Conservation (phyloP, 2,329 filamentous ascomycete species). For the Ciborinia camelliae region DNA sequence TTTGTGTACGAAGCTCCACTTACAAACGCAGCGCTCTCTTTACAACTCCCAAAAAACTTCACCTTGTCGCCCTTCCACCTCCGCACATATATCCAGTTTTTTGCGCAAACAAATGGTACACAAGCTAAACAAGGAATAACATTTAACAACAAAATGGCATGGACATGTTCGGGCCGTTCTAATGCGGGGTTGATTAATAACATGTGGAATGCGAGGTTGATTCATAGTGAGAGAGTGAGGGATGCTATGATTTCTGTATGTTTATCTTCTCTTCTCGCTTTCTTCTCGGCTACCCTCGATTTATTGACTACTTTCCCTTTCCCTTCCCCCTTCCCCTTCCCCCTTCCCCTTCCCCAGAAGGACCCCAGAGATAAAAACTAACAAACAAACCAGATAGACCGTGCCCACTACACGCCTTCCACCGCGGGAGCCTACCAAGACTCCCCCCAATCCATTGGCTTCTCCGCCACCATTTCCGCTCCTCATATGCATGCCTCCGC, state of each 20-base stretch:
- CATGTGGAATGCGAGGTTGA: conserved; percentile 66
- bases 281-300: background rate
- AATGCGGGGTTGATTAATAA: conserved; percentile 78
- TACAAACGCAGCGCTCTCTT: background rate
- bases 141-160: conserved; percentile 66
- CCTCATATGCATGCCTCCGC: conserved; percentile 71
- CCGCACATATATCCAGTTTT: background rate
- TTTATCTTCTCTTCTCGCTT: conserved; percentile 3
- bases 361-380: conserved; percentile 13
- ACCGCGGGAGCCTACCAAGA: conserved; percentile 70
- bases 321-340: conserved; percentile 1
- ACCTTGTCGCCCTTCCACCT: background rate
- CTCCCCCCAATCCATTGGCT: conserved; percentile 65
- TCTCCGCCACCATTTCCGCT: conserved; percentile 66
- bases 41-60: background rate
- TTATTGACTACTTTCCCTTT: conserved; percentile 11
- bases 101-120: background rate
- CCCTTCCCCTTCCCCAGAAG: conserved; percentile 4
- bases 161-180: conserved; percentile 73
- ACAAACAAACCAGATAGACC: conserved; percentile 63
- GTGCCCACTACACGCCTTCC: conserved; percentile 75
- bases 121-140: background rate
- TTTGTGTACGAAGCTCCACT: background rate
- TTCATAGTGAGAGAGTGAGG: conserved; percentile 68
- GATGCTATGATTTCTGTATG: conserved; percentile 73